Evolutionary conservation across 83 land plant genomes (phyloP).

Genomic region (Picea abies): DNA sequence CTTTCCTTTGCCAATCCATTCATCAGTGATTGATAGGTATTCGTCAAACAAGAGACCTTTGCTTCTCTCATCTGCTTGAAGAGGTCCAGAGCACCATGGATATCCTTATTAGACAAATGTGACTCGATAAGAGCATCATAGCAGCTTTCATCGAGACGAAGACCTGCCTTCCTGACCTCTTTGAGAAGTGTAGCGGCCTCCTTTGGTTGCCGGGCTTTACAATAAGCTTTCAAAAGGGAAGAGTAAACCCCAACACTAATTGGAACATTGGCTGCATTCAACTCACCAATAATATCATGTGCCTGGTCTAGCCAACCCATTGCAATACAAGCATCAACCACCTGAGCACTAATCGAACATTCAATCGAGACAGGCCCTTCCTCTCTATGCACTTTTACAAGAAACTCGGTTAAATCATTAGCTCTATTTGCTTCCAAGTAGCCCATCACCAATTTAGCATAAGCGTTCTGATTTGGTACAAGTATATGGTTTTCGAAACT

Average conservation of each 20-base stretch:
- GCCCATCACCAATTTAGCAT: conserved; percentile 55
- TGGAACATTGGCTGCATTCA: conserved; percentile 51
- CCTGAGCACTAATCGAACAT: conserved; percentile 48
- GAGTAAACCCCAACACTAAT: conserved; percentile 52
- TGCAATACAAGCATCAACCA: conserved; percentile 61
- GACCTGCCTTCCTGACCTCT: conserved; percentile 60
- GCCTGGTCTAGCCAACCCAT: conserved; percentile 67
- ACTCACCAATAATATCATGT: conserved; percentile 72
- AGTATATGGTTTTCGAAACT: conserved; percentile 54
- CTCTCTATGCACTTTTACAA: conserved; percentile 52
- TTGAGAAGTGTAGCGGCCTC: conserved; percentile 45
- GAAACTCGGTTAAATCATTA: conserved; percentile 53
- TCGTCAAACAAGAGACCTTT: conserved; percentile 23
- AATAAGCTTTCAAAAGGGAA: conserved; percentile 64
- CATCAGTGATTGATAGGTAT: conserved; percentile 17
- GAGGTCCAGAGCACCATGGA: conserved; percentile 42
- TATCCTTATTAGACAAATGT: conserved; percentile 41
- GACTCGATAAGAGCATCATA: conserved; percentile 54
- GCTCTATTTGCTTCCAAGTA: conserved; percentile 60
- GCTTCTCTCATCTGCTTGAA: conserved; percentile 74
- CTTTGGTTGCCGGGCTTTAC: conserved; percentile 30
- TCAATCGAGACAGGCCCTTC: conserved; percentile 47
- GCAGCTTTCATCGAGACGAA: conserved; percentile 68
- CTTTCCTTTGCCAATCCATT: conserved; percentile 27
- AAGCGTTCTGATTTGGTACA: conserved; percentile 53